Base-by-base conservation (phyloP, 768 basidiomycete genomes). In the Sporobolomyces pararoseus region DNA sequence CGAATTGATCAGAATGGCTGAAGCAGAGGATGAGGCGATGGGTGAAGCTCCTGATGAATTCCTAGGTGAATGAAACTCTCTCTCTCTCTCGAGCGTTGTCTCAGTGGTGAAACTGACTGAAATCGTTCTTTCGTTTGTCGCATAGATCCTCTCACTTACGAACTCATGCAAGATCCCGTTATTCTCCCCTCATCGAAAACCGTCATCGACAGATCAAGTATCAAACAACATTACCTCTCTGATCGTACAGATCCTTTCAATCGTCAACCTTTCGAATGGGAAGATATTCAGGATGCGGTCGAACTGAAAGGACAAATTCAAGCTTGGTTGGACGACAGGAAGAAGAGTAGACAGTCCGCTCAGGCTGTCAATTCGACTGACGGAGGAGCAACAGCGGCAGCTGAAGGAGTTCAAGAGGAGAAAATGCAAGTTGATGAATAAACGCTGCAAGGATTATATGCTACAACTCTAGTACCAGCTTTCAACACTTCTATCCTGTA, bases 161-260 rank as follows among this genome's bases (percentile, higher is more conserved):
- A 89, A 6, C 78, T 99, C 63, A 99, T 99, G 96, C 87, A 86
- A 63, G 92, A 99, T 78, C 96, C 96, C 4, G 94, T 98, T 66
- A 85, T 86, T 35, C 79, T 99, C 37, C 96, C 96, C 0, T 87
- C 89, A 0, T 97, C 94, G 3, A 83, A 82, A 62, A 82, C 85
- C 0, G 84, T 89, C 39, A 79, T 99, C 50, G 96, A 99, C 79
- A 86, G 90, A 29, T 83, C 89, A 2, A 97, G 94, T 3, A 98
- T 99, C 82, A 95, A 95, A 76, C 89, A 92, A 1, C 93, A 96
- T 79, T 81, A 97, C 42, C 82, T 99, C 25, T 95, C 92, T 0
- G 94, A 96, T 76, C 80, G 87, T 23, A 90, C 86, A 62, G 96
- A 99, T 79, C 96, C 96, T 1, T 99, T 98, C 85, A 99, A 97